Percentiles rank a stretch among this genome's conserved stretches.
Conservation (phyloP, 306 rosid species). For the Lathyrus sativus region DNA sequence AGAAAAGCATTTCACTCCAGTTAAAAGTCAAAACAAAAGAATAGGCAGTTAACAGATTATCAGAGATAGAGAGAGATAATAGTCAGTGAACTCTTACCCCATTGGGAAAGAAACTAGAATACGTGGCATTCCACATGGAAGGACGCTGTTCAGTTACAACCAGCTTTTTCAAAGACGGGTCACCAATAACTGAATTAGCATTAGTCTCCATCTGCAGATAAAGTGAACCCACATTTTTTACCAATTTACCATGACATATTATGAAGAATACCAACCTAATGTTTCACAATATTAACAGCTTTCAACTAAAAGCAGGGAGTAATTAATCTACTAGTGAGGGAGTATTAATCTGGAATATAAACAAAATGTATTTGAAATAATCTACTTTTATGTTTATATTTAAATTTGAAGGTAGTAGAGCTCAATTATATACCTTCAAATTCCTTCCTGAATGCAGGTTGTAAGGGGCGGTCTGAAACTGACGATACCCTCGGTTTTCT, state of each 20-base stretch:
- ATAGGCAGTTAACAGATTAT: slow-evolving; percentile 37
- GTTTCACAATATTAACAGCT: slow-evolving; percentile 17
- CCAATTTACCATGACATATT: neutral
- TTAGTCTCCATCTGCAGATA: slow-evolving; percentile 67
- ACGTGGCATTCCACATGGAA: slow-evolving; percentile 60
- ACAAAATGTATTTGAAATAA: too few relatives aligned
- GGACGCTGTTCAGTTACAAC: slow-evolving; percentile 60
- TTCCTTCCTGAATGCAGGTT: slow-evolving; percentile 51
- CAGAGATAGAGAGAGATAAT: neutral
- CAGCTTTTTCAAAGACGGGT: slow-evolving; percentile 64
- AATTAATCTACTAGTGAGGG: too few relatives aligned
- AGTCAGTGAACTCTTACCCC: slow-evolving; percentile 57
- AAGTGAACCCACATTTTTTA: slow-evolving; percentile 30
- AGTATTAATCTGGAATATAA: neutral
- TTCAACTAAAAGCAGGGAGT: too few relatives aligned
- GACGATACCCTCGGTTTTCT: slow-evolving; percentile 58
- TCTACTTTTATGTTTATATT: neutral
- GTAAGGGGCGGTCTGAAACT: slow-evolving; percentile 54
- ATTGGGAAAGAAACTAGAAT: slow-evolving; percentile 62
- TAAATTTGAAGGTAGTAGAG: neutral
- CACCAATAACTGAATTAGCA: slow-evolving; percentile 46
- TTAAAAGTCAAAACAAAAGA: slow-evolving; percentile 11
- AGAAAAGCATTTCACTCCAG: slow-evolving; percentile 7
- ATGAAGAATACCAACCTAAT: neutral
- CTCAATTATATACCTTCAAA: slow-evolving; percentile 52